These are phyloP conservation scores for Alternaria angustiovoidea DNA, from an alignment of 2,329 filamentous ascomycete species.

Conservation along the genomic window DNA sequence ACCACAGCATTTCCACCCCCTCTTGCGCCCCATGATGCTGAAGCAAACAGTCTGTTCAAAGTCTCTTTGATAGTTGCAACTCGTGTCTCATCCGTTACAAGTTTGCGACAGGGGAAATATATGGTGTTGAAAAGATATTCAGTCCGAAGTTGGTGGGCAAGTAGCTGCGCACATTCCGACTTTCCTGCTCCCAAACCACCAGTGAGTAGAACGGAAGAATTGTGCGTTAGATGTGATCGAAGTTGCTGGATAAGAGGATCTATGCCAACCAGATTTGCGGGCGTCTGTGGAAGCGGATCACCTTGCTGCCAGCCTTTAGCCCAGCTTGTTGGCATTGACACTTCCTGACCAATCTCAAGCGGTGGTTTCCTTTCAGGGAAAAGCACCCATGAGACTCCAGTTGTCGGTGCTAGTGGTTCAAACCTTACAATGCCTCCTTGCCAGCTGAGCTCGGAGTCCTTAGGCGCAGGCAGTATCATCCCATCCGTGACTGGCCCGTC, in stretches of 20 bases:
- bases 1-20: conserved; percentile 84
- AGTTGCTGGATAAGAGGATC: conserved; percentile 77
- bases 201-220: conserved; percentile 88
- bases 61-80: conserved; percentile 92
- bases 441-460: conserved; percentile 68
- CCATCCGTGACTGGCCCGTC: conserved; percentile 90
- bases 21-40: conserved; percentile 88
- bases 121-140: conserved; percentile 81
- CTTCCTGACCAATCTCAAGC: conserved; percentile 78
- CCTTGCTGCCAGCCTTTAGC: conserved; percentile 59
- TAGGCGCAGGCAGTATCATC: conserved; percentile 72
- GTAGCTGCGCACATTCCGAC: conserved; percentile 76
- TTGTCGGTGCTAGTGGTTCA: conserved; percentile 61
- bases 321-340: conserved; percentile 68
- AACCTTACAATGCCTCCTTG: conserved; percentile 86
- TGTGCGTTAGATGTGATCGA: conserved; percentile 77
- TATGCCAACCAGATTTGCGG: conserved; percentile 80
- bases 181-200: conserved; percentile 92
- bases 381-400: conserved; percentile 70
- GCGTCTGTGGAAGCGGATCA: conserved; percentile 62
- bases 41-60: conserved; percentile 82
- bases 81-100: conserved; percentile 90
- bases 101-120: conserved; percentile 85
- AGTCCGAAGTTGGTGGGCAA: conserved; percentile 76
- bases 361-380: conserved; percentile 77